Percentiles rank a stretch among this genome's conserved stretches.
phyloP scores from a whole-genome alignment of 73 alveolate species.

The Paramecium caudatum region DNA sequence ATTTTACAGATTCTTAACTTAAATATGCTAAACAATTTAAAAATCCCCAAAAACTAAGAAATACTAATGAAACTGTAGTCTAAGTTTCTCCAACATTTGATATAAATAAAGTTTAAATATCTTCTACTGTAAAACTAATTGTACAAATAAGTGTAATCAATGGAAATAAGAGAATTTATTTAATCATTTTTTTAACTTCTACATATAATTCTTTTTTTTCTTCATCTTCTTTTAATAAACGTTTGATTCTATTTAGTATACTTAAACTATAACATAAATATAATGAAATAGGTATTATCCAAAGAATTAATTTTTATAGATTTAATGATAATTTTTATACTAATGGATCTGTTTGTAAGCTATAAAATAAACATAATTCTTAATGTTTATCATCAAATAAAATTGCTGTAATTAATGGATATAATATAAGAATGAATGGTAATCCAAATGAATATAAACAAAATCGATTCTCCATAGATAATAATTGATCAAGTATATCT shows the following conservation, averaged over 20 bases:
- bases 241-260: neutral
- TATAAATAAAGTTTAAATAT: constrained; percentile 3
- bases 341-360: neutral
- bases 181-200: neutral
- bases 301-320: neutral
- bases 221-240: neutral
- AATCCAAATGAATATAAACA: constrained; percentile 47
- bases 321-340: neutral
- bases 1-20: constrained; percentile 14
- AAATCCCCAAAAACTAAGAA: constrained; percentile 60
- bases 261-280: constrained; percentile 27
- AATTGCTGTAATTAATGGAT: neutral
- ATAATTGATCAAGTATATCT: neutral
- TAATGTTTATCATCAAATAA: neutral
- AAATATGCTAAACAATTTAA: constrained; percentile 47
- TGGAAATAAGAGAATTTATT: constrained; percentile 8
- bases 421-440: neutral
- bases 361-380: constrained; percentile 1
- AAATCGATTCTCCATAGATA: neutral
- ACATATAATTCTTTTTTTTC: neutral
- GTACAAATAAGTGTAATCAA: constrained; percentile 50
- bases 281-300: constrained; percentile 30
- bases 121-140: constrained; percentile 33
- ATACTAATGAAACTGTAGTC: constrained; percentile 4
- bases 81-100: constrained; percentile 14